Evolutionary conservation across 2,329 filamentous ascomycete genomes (phyloP), one percentile per base, ranked within the genome.

Genomic region (Pseudogymnoascus sp.): DNA sequence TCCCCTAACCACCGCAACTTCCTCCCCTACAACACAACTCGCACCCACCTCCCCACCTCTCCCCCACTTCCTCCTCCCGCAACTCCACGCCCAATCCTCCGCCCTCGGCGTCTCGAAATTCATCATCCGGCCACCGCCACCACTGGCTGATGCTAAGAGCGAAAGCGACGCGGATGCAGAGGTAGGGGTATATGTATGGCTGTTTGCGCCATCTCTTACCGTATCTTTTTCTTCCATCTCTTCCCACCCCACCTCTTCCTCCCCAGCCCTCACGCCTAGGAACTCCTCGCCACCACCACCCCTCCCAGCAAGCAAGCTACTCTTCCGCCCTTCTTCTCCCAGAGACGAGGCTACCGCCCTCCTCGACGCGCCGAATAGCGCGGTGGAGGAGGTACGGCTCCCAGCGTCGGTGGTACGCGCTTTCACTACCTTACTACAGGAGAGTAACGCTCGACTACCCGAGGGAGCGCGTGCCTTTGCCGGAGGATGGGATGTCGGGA

Each of bases 401-500:
- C 84, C 86, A 0, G 65, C 65, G 1, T 74, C 77, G 4, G 78
- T 83, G 4, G 82, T 87, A 28, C 63, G 71, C 4, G 75, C 75
- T 31, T 72, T 87, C 5, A 67, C 72, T 1, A 65, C 69, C 5
- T 74, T 72, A 8, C 74, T 91, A 25, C 70, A 75, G 9, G 70
- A 69, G 6, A 86, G 81, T 66, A 83, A 79, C 37, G 43, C 65
- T 2, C 69, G 85, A 14, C 71, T 91, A 7, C 88, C 88, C 1
- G 70, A 67, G 0, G 76, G 76, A 7, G 83, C 87, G 64, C 78
- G 84, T 62, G 75, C 68, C 28, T 88, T 89, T 67, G 79, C 83
- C 70, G 45, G 45, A 8, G 82, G 81, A n/a, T 91, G 88, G 88
- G 80, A 80, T 25, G 85, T 91, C 4, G 87, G 86, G 1, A 71